Percentiles rank a stretch among this genome's conserved stretches.
phyloP scores from a whole-genome alignment of 1,284 basidiomycete genomes.

The Moesziomyces antarcticus region DNA sequence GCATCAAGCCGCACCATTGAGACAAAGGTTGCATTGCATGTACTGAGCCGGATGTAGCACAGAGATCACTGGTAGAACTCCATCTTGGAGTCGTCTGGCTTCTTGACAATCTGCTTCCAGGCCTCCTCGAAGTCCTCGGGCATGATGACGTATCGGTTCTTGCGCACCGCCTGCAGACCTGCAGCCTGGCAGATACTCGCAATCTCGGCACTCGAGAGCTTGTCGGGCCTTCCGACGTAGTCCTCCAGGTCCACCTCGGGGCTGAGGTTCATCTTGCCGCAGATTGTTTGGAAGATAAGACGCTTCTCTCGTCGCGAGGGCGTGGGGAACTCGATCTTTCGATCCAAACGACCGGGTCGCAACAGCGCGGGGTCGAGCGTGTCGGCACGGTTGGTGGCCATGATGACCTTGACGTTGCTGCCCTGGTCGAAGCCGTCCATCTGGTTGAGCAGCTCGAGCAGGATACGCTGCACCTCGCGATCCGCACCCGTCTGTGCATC shows the following conservation, averaged over 20 bases:
- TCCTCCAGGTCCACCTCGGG: conserved; percentile 99
- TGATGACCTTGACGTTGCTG: conserved; percentile 87
- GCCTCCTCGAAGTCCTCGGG: conserved; percentile 89
- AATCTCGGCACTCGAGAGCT: conserved; percentile 94
- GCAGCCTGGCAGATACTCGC: conserved; percentile 96
- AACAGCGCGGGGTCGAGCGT: conserved; percentile 84
- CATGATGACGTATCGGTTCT: conserved; percentile 96
- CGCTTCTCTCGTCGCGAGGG: conserved; percentile 95
- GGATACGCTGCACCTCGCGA: conserved; percentile 97
- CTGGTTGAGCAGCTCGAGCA: conserved; percentile 97
- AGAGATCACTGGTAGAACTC: conserved; percentile 63
- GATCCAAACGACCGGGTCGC: conserved; percentile 94
- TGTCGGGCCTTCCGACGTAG: conserved; percentile 95
- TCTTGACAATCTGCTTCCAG: conserved; percentile 67
- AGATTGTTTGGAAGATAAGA: conserved; percentile 97
- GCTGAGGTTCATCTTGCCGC: conserved; percentile 95
- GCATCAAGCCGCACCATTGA: background rate
- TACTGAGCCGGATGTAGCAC: background rate
- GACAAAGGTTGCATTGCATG: conserved; percentile 19
- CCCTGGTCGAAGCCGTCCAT: conserved; percentile 99
- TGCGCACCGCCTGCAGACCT: conserved; percentile 95
- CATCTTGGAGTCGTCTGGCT: conserved; percentile 64
- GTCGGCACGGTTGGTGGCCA: conserved; percentile 68
- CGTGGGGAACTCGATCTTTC: conserved; percentile 98
- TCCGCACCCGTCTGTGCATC: conserved; percentile 99